Base-by-base conservation (phyloP, 306 rosid species). In the Datisca glomerata region DNA sequence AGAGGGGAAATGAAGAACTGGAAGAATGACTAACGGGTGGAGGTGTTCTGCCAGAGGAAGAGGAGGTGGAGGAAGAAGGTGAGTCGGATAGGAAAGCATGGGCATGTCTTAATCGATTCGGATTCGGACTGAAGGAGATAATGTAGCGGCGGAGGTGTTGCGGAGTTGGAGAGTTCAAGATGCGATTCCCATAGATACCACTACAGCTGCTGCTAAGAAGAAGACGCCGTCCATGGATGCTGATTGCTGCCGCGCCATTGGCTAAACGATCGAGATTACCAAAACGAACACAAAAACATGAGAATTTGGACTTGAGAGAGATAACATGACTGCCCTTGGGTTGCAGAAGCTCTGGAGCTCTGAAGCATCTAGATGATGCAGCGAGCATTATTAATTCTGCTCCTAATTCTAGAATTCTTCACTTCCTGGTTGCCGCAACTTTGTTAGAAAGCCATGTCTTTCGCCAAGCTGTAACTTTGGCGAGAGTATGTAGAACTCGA, bases 81-180 rank as follows among this genome's bases (percentile, higher is more conserved):
- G 68, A 41, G 47, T 65, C 66, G 34, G 63, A 23, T 45, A 64
- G 57, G 36, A 68, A 73, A 4, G 72, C 63, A 32, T 41, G 51
- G 51, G 68, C 21, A 4, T 12, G 65, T 18, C 43, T 15, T 29
- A 41, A 35, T 2, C 41, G 49, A 7, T 47, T 57, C 19, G 54
- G 25, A 37, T 39, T 18, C 19, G 57, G 45, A 24, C 45, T 52
- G 27, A 11, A 41, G 15, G 38, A 17, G 20, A 36, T 41, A 15
- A 40, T 24, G 42, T 10, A 1, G 45, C 40, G 47, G 41, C 18
- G 28, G 10, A 24, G 14, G 13, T 34, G 38, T 4, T n/a, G n/a
- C n/a, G n/a, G n/a, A n/a, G 13, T 25, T 27, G 23, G 13, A 43
- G 22, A 20, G 37, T 6, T 47, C 7, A 55, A 23, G 29, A 45